A percentile compares a stretch with the other conserved stretches of the same genome.
Conservation (phyloP, 805 yeast genomes). For the Starmerella gropengiesseri region DNA sequence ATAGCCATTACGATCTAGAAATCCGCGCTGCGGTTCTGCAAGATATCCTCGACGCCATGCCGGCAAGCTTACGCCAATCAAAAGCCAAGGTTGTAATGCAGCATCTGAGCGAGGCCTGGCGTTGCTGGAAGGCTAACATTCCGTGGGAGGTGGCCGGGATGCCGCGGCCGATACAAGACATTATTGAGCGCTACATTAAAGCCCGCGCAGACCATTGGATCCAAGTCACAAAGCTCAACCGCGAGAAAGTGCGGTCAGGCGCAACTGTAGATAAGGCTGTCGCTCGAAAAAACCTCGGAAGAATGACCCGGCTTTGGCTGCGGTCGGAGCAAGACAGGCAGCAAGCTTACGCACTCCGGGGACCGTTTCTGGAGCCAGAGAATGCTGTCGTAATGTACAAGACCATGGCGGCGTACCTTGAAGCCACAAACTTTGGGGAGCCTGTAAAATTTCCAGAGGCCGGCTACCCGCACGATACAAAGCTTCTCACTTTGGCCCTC, state of each 20-base stretch:
- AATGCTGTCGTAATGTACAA: constrained; percentile 82
- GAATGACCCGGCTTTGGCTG: constrained; percentile 85
- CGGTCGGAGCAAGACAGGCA: constrained; percentile 88
- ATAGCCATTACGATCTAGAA: constrained; percentile 88
- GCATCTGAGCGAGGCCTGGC: constrained; percentile 96
- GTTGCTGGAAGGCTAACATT: constrained; percentile 98
- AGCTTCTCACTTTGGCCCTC: constrained; percentile 74
- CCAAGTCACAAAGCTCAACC: constrained; percentile 80
- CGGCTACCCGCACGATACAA: constrained; percentile 86
- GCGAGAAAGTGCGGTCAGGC: constrained; percentile 83
- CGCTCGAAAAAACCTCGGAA: constrained; percentile 83
- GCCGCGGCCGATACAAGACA: constrained; percentile 79
- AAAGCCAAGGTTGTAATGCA: constrained; percentile 81
- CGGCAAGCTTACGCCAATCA: constrained; percentile 80
- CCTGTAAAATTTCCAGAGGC: constrained; percentile 92
- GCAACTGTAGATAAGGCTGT: constrained; percentile 89
- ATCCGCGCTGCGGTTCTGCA: constrained; percentile 88
- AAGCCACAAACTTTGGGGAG: constrained; percentile 56
- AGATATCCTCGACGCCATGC: constrained; percentile 93
- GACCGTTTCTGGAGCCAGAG: constrained; percentile 75
- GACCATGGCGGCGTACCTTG: constrained; percentile 86
- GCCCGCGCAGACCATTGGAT: constrained; percentile 98
- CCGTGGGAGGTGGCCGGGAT: constrained; percentile 97
- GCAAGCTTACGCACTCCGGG: constrained; percentile 62
- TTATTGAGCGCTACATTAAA: constrained; percentile 78